Conservation (phyloP, 768 basidiomycete genomes). For the Leucocoprinus sp. region DNA sequence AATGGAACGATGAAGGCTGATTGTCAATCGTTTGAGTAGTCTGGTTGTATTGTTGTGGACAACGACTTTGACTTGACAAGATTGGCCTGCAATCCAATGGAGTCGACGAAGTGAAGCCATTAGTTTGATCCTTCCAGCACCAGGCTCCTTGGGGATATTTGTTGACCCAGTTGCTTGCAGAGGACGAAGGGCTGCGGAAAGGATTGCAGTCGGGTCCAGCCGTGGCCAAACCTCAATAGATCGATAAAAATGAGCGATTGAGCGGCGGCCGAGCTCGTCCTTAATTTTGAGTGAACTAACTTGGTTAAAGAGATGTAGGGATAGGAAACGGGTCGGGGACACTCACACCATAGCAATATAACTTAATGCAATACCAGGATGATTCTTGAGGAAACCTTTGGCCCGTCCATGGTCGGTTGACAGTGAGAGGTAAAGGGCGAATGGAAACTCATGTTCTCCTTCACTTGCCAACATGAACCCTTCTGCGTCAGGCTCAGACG, state of each 20-base stretch:
- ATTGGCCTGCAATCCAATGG: conserved; percentile 79
- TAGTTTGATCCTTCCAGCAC: conserved; percentile 55
- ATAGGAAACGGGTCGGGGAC: not conserved
- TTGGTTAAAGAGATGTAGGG: conserved; percentile 1
- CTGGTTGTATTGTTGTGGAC: conserved; percentile 65
- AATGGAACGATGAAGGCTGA: conserved; percentile 58
- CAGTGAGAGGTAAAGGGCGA: conserved; percentile 59
- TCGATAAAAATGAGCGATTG: conserved; percentile 87
- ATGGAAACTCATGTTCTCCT: conserved; percentile 66
- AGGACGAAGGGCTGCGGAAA: conserved; percentile 53
- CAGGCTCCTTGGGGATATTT: conserved; percentile 48
- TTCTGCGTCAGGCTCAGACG: conserved; percentile 42
- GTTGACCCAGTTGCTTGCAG: conserved; percentile 49
- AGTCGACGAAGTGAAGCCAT: conserved; percentile 62
- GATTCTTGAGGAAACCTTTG: conserved; percentile 49
- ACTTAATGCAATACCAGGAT: conserved; percentile 54
- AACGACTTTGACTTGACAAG: conserved; percentile 55
- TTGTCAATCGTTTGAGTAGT: conserved; percentile 52
- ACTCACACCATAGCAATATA: conserved; percentile 80
- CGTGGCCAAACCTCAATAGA: conserved; percentile 74
- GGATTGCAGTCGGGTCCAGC: conserved; percentile 49
- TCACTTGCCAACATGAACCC: conserved; percentile 56
- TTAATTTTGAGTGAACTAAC: conserved; percentile 69
- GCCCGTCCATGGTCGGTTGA: conserved; percentile 42
- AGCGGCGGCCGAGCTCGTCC: conserved; percentile 51